phyloP scores from a whole-genome alignment of 257 asterid genomes.

The Solanum pimpinellifolium region DNA sequence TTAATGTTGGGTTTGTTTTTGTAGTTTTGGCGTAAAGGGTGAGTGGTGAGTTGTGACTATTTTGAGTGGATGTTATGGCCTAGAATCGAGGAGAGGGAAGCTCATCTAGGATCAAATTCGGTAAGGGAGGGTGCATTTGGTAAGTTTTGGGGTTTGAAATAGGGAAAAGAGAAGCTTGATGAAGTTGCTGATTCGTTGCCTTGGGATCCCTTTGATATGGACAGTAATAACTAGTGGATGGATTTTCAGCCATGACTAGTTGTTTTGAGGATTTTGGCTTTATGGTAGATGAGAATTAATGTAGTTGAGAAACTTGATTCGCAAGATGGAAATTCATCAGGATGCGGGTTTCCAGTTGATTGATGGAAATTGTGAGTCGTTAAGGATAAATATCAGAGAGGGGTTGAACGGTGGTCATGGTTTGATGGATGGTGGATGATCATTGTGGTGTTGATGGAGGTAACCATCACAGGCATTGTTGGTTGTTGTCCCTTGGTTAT shows the following conservation, averaged over 20 bases:
- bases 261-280: constrained; percentile 25
- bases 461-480: constrained; percentile 10
- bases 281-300: background rate
- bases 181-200: no score
- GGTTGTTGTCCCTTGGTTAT: constrained; percentile 33
- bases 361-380: background rate
- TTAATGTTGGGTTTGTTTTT: background rate
- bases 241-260: background rate
- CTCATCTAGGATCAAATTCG: no score
- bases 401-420: constrained; percentile 5
- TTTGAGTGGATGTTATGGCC: background rate
- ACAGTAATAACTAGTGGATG: no score
- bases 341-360: constrained; percentile 12
- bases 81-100: no score
- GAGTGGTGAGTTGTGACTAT: background rate
- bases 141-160: no score
- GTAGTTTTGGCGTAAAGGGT: background rate
- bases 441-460: constrained; percentile 13
- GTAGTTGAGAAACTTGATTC: constrained; percentile 13
- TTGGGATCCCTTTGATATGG: no score
- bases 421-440: constrained; percentile 6
- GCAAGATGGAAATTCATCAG: constrained; percentile 14
- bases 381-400: background rate
- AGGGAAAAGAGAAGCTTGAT: no score
- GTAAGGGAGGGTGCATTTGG: no score